Evolutionary conservation across 225 moss, liverwort and hornwort species (phyloP).

Genomic region (Straminergon stramineum): DNA sequence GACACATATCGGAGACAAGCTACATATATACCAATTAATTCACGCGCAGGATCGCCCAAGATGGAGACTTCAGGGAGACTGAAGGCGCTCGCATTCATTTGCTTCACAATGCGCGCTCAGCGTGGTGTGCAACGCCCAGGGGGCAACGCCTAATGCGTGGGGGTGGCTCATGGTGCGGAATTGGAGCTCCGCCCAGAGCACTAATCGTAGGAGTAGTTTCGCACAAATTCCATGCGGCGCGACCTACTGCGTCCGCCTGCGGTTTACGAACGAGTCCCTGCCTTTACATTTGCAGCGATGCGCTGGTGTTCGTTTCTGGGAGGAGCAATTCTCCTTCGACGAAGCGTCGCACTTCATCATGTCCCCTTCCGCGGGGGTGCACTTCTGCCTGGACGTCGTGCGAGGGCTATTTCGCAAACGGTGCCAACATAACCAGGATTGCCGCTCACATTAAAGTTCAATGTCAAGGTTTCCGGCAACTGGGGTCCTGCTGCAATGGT

Average conservation of each 20-base stretch:
- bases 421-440: slow-evolving; percentile 1
- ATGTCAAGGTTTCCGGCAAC: background rate
- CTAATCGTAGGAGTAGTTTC: background rate
- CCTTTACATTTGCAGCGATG: background rate
- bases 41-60: background rate
- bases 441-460: slow-evolving; percentile 4
- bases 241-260: background rate
- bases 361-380: background rate
- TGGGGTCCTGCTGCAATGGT: background rate
- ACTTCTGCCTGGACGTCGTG: background rate
- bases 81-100: background rate
- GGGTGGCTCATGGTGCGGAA: background rate
- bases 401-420: background rate
- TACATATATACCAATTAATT: background rate
- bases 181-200: background rate
- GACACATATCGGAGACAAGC: background rate
- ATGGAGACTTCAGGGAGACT: background rate
- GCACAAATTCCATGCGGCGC: background rate
- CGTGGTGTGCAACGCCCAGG: background rate
- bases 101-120: background rate
- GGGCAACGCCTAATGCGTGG: background rate
- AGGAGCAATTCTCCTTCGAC: background rate
- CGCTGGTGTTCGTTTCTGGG: background rate
- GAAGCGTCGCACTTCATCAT: background rate
- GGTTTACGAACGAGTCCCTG: background rate